Evolutionary conservation across 805 yeast species (phyloP).

Genomic region (Wickerhamomyces hampshirensis): DNA sequence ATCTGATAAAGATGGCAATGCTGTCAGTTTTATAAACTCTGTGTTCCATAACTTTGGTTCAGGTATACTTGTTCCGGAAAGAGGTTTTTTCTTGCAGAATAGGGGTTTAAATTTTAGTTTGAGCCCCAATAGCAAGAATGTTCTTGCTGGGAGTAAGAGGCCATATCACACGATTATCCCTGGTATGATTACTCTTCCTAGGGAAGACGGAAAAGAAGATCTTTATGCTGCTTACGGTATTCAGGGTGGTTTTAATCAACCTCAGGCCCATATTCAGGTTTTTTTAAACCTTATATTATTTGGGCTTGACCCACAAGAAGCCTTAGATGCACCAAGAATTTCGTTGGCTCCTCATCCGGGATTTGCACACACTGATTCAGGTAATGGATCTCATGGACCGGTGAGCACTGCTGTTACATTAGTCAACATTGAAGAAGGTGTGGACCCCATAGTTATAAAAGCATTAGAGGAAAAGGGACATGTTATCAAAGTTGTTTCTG

Average conservation of each 20-base stretch:
- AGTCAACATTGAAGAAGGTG: constrained; percentile 63
- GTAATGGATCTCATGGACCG: constrained; percentile 63
- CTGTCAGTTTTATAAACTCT: constrained; percentile 77
- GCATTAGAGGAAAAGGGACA: constrained; percentile 55
- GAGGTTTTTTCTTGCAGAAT: constrained; percentile 70
- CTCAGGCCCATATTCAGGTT: constrained; percentile 80
- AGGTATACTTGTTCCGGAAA: constrained; percentile 57
- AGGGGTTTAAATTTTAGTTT: constrained; percentile 74
- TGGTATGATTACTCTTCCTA: constrained; percentile 59
- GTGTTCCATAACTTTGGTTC: constrained; percentile 67
- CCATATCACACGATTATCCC: constrained; percentile 85
- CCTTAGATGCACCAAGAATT: constrained; percentile 72
- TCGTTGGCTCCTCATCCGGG: constrained; percentile 53
- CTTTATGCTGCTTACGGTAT: constrained; percentile 74
- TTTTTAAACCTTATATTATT: constrained; percentile 60
- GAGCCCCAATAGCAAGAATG: constrained; percentile 51
- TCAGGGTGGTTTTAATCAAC: constrained; percentile 87
- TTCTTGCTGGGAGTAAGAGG: constrained; percentile 63
- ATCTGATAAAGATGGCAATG: constrained; percentile 66
- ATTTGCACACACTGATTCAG: constrained; percentile 39
- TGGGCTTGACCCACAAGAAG: constrained; percentile 64
- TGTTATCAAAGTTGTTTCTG: constrained; percentile 38
- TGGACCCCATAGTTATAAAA: constrained; percentile 40
- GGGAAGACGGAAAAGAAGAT: constrained; percentile 30
- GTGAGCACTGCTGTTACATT: constrained; percentile 52